Conservation (phyloP, 805 yeast species). For the Wickerhamiella cacticola region DNA sequence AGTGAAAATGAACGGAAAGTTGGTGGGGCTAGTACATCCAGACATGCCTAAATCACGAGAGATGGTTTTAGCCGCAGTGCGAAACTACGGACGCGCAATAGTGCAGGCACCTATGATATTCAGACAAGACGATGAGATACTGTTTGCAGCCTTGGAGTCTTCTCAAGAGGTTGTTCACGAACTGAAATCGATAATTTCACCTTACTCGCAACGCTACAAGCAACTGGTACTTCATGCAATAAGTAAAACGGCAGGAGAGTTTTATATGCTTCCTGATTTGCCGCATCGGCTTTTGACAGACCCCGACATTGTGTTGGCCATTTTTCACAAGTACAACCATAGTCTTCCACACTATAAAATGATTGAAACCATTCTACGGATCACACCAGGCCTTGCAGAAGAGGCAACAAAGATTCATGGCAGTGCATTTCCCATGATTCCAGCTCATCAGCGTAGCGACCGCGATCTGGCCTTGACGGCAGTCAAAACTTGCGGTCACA, state of each 20-base stretch:
- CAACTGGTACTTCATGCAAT: not conserved
- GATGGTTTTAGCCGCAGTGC: constrained; percentile 2
- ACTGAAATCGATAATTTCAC: not conserved
- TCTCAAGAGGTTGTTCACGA: not conserved
- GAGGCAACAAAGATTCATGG: constrained; percentile 3
- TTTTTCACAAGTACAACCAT: not conserved
- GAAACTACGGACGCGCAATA: not conserved
- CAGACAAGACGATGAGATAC: not conserved
- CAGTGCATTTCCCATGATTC: not conserved
- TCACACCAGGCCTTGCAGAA: not conserved
- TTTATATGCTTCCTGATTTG: not conserved
- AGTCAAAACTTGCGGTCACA: not conserved
- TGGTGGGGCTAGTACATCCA: not conserved
- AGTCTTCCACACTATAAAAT: not conserved
- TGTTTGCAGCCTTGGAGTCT: not conserved
- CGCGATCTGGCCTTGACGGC: not conserved
- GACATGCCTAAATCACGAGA: not conserved
- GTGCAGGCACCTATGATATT: not conserved
- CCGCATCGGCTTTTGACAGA: not conserved
- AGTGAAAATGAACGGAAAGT: not conserved
- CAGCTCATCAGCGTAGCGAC: not conserved
- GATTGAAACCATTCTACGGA: not conserved
- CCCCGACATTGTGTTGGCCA: constrained; percentile 6
- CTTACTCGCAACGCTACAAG: not conserved
- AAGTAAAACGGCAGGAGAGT: not conserved